Evolutionary conservation across 179 eudicot species (phyloP), one percentile per base, ranked within the genome.

Genomic region (Silene coronaria): DNA sequence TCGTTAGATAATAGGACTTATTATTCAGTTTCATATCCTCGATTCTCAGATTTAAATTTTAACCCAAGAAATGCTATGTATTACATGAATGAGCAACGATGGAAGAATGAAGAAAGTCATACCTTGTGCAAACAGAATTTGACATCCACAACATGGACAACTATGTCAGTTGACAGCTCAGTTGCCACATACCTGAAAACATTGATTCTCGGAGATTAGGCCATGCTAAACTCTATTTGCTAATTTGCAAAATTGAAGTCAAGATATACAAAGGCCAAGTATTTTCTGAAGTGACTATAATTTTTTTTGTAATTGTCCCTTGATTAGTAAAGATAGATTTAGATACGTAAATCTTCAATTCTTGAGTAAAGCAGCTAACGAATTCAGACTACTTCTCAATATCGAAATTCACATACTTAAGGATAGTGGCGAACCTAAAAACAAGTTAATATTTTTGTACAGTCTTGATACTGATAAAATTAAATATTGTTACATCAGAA

Each of bases 121-220:
- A 85, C 88, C 88, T 85, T 85, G 42, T 85, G 88, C 28, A 85
- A 80, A 83, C 84, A 79, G 81, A 85, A 85, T 75, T 81, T 85
- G 78, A 85, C 88, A 69, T 83, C 85, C 66, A 24, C 75, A 34
- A 85, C 88, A 51, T 74, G 79, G 76, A 85, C 80, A 27, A 81
- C 79, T 27, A 85, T 81, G 76, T 85, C 88, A 42, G 86, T 81
- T 64, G 88, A 81, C 59, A 85, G 82, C 75, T 85, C 88, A 12
- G 86, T 74, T 3, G 84, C 81, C 66, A 85, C 86, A 72, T 79
- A 85, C 79, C 88, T 85, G 86, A 66, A 76, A 70, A 55, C 6
- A 67, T 21, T 6, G 27, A 46, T 48, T 48, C 13, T 73, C 59
- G 72, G 34, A 59, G 48, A 19, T 83, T 73, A 75, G 1, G 34